Percentiles rank a stretch among this genome's conserved stretches.
Evolutionary conservation across 352 stramenopile genomes (phyloP).

Genomic region (Globisporangium nagaii): DNA sequence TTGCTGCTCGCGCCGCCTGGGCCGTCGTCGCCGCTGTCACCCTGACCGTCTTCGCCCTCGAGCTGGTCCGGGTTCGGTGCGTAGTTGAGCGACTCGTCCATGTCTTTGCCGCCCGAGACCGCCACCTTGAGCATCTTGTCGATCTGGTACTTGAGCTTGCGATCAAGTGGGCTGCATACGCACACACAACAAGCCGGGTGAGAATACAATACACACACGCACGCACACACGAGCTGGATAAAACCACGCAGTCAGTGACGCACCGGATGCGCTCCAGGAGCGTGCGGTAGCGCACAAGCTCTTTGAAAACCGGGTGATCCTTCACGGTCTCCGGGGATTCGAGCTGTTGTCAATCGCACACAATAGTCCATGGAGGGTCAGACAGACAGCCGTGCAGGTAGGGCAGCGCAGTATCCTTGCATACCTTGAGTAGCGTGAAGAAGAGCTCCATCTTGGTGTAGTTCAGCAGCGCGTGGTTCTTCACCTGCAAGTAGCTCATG

Average conservation of each 20-base stretch:
- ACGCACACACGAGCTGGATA: background rate
- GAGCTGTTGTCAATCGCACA: conserved; percentile 24
- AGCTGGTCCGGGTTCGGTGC: conserved; percentile 75
- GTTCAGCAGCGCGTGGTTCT: conserved; percentile 81
- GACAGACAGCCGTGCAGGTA: background rate
- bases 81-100: conserved; percentile 79
- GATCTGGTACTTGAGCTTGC: conserved; percentile 89
- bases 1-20: conserved; percentile 26
- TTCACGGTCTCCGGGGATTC: conserved; percentile 64
- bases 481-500: conserved; percentile 82
- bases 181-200: background rate
- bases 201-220: background rate
- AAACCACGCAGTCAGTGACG: too few relatives aligned
- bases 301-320: conserved; percentile 79
- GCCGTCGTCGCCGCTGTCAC: conserved; percentile 33
- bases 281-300: conserved; percentile 80
- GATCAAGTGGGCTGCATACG: conserved; percentile 51
- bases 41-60: conserved; percentile 42
- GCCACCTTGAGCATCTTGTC: conserved; percentile 88
- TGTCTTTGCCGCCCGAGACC: conserved; percentile 58
- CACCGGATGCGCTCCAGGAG: conserved; percentile 80
- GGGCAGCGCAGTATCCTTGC: background rate
- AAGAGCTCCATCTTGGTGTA: conserved; percentile 88
- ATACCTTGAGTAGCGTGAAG: conserved; percentile 75
- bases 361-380: background rate